phyloP scores from a whole-genome alignment of 2,329 filamentous ascomycete species.

The Apiospora phragmitis region DNA sequence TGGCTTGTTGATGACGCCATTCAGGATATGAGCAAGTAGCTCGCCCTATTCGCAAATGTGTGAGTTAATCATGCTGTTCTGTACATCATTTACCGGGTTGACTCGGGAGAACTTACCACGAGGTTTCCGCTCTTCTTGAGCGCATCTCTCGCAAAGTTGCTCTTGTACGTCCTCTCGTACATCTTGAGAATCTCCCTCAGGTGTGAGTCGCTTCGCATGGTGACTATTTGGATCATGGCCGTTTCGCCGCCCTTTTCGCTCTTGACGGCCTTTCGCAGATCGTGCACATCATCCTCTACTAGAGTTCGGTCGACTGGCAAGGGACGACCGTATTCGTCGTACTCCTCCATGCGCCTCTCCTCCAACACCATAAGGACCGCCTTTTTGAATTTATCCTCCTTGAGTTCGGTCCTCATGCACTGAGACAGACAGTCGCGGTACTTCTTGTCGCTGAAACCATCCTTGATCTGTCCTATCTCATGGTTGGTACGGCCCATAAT shows the following conservation, averaged over 20 bases:
- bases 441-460: conserved; percentile 86
- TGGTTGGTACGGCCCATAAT: conserved; percentile 87
- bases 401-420: conserved; percentile 91
- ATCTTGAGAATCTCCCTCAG: conserved; percentile 74
- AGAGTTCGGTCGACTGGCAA: conserved; percentile 58
- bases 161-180: conserved; percentile 72
- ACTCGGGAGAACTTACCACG: conserved; percentile 66
- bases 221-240: conserved; percentile 82
- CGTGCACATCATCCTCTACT: conserved; percentile 70
- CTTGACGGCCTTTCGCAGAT: conserved; percentile 67
- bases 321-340: conserved; percentile 61
- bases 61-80: conserved; percentile 9
- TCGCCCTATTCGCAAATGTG: conserved; percentile 67
- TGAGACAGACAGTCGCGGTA: conserved; percentile 78
- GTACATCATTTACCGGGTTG: not conserved
- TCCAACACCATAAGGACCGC: conserved; percentile 84
- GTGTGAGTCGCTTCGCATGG: conserved; percentile 79
- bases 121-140: conserved; percentile 88
- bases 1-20: conserved; percentile 93
- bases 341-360: conserved; percentile 80
- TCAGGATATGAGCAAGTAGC: conserved; percentile 90
- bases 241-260: conserved; percentile 82
- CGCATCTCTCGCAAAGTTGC: conserved; percentile 86
- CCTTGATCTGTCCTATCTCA: conserved; percentile 87
- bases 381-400: conserved; percentile 93